Evolutionary conservation across 345 rosid genomes (phyloP), one percentile per base, ranked within the genome.

Genomic region (Hibiscus trionum): DNA sequence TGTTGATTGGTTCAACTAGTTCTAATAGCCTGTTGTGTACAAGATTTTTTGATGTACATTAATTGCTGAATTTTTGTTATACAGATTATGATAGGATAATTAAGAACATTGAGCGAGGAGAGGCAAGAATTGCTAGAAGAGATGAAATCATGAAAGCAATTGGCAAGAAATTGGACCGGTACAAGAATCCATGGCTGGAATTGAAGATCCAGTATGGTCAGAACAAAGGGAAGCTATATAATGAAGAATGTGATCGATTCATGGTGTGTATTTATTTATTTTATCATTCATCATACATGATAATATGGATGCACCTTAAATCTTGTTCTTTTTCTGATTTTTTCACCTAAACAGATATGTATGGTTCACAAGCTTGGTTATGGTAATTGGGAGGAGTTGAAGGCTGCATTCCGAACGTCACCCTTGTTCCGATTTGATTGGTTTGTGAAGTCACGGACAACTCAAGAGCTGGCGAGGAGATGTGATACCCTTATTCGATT

Each of bases 81-180:
- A 49, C 73, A 95, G 99, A 93, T 78, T 96, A 87, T 75, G 98
- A 93, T 77, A 88, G 99, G 81, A 90, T 96, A 80, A 89, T 96
- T 55, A 96, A 96, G 88, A 96, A 93, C 77, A 96, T 96, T 80
- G 98, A 96, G 80, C 82, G 98, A 63, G 99, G 99, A 37, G 99
- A 96, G 82, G 95, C 93, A 53, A 89, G 98, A 80, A 96, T 93
- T 74, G 87, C 97, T 70, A 90, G 96, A 47, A 96, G 89, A 83
- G 98, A 94, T 75, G 97, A 94, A 85, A 94, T 94, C 75, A 94
- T 94, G 99, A 94, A 93, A 83, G 99, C 98, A 61, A 89, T 96
- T 50, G 97, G 98, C 67, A 92, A 91, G 91, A 96, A 96, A 72
- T 78, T 96, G 85, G 97, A 96, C 72, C 97, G 99, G 55, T 96